Conservation (phyloP, 73 alveolate genomes). For the Symbiodinium natans region DNA sequence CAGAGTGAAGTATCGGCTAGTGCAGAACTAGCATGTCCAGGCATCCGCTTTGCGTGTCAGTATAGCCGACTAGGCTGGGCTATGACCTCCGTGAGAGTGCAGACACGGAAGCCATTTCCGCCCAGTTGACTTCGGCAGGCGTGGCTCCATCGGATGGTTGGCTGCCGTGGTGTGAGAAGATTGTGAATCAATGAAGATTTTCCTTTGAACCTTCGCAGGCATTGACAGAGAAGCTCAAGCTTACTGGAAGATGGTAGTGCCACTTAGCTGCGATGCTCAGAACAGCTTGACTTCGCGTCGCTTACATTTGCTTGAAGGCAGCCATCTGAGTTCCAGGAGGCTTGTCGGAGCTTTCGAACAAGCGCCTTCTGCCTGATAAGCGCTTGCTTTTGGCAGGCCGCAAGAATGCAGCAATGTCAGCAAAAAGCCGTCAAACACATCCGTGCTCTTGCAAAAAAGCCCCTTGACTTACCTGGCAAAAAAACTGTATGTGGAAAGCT, state of each 20-base stretch:
- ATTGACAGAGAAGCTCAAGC: slow-evolving; percentile 60
- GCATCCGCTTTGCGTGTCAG: too few relatives aligned
- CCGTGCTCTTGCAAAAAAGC: slow-evolving; percentile 34
- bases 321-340: slow-evolving; percentile 28
- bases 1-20: too few relatives aligned
- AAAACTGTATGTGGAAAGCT: neutral
- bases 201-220: neutral
- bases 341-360: neutral
- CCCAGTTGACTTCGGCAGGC: slow-evolving; percentile 5
- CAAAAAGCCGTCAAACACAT: slow-evolving; percentile 17
- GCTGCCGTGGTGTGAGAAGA: too few relatives aligned
- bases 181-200: too few relatives aligned
- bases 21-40: too few relatives aligned
- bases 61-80: slow-evolving; percentile 7
- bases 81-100: slow-evolving; percentile 4
- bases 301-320: neutral
- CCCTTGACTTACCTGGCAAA: neutral
- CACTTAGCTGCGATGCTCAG: neutral
- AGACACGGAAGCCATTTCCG: neutral
- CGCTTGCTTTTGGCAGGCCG: neutral
- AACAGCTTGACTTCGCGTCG: neutral
- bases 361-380: neutral
- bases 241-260: slow-evolving; percentile 52
- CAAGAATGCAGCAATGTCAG: neutral
- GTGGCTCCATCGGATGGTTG: too few relatives aligned